Conservation (phyloP, 306 rosid genomes). For the Trichosanthes truncata region DNA sequence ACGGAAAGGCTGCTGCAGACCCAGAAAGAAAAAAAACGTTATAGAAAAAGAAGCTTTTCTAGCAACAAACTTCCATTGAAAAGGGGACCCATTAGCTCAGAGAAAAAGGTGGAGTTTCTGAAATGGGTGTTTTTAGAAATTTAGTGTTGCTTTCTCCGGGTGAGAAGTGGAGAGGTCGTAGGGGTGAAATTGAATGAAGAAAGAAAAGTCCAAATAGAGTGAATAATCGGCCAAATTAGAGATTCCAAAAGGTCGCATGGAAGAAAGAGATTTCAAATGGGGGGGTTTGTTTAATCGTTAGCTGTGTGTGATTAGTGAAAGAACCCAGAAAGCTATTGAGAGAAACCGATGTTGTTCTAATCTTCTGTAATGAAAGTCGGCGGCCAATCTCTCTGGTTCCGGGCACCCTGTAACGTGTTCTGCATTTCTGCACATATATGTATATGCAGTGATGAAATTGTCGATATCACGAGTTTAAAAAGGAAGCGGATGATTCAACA, state of each 20-base stretch:
- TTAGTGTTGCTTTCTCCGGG: background rate
- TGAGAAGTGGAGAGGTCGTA: no score
- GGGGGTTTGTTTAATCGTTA: background rate
- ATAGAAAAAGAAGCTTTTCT: background rate
- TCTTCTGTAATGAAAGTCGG: background rate
- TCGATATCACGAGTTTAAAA: background rate
- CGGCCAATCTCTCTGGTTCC: background rate
- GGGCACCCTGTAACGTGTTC: background rate
- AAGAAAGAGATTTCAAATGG: background rate
- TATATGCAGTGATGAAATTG: background rate
- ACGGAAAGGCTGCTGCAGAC: constrained; percentile 1
- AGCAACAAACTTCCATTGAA: background rate
- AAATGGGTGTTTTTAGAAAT: background rate
- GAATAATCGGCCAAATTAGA: background rate
- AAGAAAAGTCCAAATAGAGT: background rate
- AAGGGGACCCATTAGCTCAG: background rate
- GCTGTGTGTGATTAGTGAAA: background rate
- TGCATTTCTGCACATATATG: background rate
- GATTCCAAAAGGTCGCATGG: background rate
- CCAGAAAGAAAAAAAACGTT: background rate
- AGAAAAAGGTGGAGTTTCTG: background rate
- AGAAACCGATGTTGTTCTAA: background rate
- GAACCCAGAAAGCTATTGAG: background rate
- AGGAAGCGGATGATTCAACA: background rate
- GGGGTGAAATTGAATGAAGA: no score